Percentiles rank a stretch among this genome's conserved stretches.
Conservation (phyloP, 1,284 basidiomycete genomes). For the Fomitopsis palustris region DNA sequence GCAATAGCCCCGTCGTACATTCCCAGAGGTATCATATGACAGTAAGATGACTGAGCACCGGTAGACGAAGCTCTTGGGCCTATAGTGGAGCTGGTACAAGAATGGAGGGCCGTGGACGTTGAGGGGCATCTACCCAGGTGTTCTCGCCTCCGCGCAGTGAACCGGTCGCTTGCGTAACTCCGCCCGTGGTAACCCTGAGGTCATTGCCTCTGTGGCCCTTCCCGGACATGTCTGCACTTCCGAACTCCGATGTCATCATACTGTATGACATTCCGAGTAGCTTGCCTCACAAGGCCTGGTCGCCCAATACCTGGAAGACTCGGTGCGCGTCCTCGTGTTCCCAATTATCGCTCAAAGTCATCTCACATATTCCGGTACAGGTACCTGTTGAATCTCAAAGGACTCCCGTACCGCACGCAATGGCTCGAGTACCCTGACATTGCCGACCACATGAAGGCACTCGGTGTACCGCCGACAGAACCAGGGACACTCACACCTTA, state of each 20-base stretch:
- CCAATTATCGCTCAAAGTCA: not conserved
- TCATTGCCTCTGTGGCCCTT: not conserved
- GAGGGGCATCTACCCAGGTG: too few relatives aligned
- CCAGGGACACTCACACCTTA: conserved; percentile 7
- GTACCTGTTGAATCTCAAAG: conserved; percentile 25
- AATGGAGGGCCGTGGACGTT: too few relatives aligned
- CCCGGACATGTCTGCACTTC: not conserved
- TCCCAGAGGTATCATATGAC: too few relatives aligned
- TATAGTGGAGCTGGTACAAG: too few relatives aligned
- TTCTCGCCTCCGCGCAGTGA: too few relatives aligned
- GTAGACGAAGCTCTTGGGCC: too few relatives aligned
- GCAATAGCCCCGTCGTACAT: too few relatives aligned
- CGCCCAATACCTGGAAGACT: conserved; percentile 1
- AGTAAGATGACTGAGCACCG: too few relatives aligned
- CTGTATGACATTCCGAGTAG: not conserved
- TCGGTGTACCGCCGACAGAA: not conserved
- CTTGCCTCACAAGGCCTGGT: not conserved
- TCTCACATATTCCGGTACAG: not conserved
- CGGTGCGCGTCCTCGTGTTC: not conserved
- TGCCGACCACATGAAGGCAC: not conserved
- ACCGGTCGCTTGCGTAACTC: too few relatives aligned
- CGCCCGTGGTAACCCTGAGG: too few relatives aligned
- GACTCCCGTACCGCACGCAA: conserved; percentile 24
- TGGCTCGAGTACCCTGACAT: conserved; percentile 33
- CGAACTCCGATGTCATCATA: not conserved